Percentiles rank a stretch among this genome's conserved stretches.
These are phyloP conservation scores for Pseudohyphozyma bogoriensis DNA, from an alignment of 768 basidiomycete genomes.

Conservation along the genomic window DNA sequence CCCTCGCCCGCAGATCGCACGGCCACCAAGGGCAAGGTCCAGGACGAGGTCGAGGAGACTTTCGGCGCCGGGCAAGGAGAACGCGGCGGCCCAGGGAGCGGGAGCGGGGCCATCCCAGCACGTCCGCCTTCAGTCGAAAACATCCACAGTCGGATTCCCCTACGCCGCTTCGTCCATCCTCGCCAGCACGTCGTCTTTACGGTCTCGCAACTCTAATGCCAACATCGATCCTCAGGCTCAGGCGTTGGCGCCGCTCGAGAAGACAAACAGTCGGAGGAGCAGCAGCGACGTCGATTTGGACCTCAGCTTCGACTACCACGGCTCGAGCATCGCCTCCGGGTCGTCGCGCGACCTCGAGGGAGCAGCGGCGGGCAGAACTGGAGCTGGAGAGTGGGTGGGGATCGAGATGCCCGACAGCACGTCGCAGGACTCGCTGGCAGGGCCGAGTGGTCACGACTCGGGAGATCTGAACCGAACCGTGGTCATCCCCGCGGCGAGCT, in stretches of 20 bases:
- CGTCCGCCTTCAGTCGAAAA: background rate
- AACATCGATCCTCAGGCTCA: no score
- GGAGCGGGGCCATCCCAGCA: background rate
- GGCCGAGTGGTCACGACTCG: no score
- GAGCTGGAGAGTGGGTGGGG: background rate
- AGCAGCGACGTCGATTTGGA: slow-evolving; percentile 28
- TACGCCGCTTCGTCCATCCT: slow-evolving; percentile 21
- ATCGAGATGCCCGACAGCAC: background rate
- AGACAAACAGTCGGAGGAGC: background rate
- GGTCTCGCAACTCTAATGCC: no score
- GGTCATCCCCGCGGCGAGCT: no score
- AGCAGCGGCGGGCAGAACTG: background rate
- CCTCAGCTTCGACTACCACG: slow-evolving; percentile 9
- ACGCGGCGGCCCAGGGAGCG: background rate
- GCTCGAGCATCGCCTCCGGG: no score
- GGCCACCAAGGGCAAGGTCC: background rate
- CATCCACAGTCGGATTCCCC: background rate
- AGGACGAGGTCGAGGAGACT: background rate
- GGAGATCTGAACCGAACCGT: no score
- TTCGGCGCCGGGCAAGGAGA: background rate
- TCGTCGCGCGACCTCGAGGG: no score
- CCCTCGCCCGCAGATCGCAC: slow-evolving; percentile 1
- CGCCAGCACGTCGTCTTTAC: background rate
- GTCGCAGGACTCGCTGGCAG: background rate
- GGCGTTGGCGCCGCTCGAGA: no score